Evolutionary conservation across 768 basidiomycete genomes (phyloP).

Genomic region (Russula olivacea): DNA sequence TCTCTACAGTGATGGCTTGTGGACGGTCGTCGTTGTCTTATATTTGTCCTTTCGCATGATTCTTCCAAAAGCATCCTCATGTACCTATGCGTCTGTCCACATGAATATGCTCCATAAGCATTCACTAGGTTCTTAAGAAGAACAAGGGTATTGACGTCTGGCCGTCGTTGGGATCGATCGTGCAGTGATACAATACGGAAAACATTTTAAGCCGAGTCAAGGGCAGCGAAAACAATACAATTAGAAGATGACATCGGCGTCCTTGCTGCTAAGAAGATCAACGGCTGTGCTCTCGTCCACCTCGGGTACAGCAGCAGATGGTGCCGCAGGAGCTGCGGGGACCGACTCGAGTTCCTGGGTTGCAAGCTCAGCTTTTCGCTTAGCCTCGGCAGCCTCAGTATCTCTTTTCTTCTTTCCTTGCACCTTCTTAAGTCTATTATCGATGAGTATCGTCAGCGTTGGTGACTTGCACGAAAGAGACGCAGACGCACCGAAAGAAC

Average conservation of each 20-base stretch:
- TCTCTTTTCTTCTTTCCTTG: slow-evolving; percentile 96
- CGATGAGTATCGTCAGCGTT: neutral
- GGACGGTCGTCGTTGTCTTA: slow-evolving; percentile 29
- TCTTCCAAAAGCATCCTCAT: slow-evolving; percentile 49
- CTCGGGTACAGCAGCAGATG: slow-evolving; percentile 13
- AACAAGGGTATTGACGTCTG: neutral
- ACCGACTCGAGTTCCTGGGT: slow-evolving; percentile 19
- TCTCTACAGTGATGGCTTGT: slow-evolving; percentile 35
- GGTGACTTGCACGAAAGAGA: neutral
- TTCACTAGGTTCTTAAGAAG: neutral
- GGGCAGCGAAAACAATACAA: slow-evolving; percentile 7
- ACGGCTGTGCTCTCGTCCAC: slow-evolving; percentile 32
- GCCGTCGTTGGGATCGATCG: neutral
- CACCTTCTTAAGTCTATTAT: slow-evolving; percentile 82
- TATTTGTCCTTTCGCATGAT: slow-evolving; percentile 29
- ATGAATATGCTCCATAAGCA: slow-evolving; percentile 53
- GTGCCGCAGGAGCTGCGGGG: neutral
- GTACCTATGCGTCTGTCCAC: slow-evolving; percentile 56
- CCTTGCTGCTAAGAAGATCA: slow-evolving; percentile 80
- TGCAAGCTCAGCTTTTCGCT: slow-evolving; percentile 18
- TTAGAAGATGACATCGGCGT: slow-evolving; percentile 92
- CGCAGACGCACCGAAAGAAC: slow-evolving; percentile 66
- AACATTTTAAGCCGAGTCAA: slow-evolving; percentile 5
- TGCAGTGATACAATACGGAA: neutral
- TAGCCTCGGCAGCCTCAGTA: slow-evolving; percentile 35